Evolutionary conservation across 73 alveolate species (phyloP).

Genomic region (Paramecium tetraurelia): DNA sequence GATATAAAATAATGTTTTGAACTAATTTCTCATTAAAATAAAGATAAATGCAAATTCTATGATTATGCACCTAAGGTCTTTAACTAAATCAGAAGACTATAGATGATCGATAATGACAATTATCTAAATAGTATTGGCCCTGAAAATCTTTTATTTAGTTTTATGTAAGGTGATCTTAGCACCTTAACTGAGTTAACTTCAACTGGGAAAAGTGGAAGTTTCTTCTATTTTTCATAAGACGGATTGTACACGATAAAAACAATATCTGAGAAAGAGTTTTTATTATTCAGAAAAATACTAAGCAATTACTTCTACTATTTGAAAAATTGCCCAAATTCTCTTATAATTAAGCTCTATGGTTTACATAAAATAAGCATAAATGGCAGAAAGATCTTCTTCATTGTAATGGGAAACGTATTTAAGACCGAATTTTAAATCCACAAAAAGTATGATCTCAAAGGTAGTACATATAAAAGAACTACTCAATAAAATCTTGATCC

Average conservation of each 20-base stretch:
- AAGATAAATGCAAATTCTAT: conserved; percentile 73
- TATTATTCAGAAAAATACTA: conserved; percentile 79
- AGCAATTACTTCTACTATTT: conserved; percentile 77
- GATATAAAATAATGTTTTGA: conserved; percentile 70
- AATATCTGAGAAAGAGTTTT: conserved; percentile 80
- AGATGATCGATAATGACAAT: conserved; percentile 59
- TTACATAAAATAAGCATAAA: conserved; percentile 69
- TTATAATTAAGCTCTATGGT: conserved; percentile 75
- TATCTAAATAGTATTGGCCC: conserved; percentile 76
- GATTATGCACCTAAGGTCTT: conserved; percentile 84
- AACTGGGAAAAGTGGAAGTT: conserved; percentile 95
- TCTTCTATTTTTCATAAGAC: conserved; percentile 95
- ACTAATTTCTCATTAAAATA: conserved; percentile 65
- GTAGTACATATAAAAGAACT: conserved; percentile 72
- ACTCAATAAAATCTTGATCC: conserved; percentile 57
- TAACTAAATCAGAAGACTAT: conserved; percentile 72
- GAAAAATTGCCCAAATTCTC: conserved; percentile 76
- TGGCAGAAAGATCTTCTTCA: conserved; percentile 62
- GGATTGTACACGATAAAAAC: conserved; percentile 92
- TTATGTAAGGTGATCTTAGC: conserved; percentile 50
- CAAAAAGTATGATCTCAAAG: conserved; percentile 74
- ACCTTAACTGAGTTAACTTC: conserved; percentile 57
- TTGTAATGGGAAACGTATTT: conserved; percentile 88
- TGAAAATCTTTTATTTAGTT: conserved; percentile 55
- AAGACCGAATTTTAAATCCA: conserved; percentile 83